Conservation (phyloP, 129 eudicot species). For the Heracleum sosnowskyi region DNA sequence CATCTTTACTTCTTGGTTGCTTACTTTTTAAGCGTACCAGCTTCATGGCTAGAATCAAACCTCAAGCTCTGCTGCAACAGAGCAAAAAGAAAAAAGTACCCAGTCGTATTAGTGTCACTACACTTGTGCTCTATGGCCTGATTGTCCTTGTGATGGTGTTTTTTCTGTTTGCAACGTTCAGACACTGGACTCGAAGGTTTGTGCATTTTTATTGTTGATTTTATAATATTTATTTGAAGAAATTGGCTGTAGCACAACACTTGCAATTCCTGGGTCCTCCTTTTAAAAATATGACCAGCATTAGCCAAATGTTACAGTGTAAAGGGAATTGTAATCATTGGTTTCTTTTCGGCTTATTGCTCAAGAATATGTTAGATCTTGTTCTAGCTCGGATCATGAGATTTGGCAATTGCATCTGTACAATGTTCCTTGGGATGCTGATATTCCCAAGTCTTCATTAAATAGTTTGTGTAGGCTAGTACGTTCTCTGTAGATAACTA, state of each 20-base stretch:
- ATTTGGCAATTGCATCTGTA: background rate
- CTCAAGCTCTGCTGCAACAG: conserved; percentile 92
- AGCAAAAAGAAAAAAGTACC: conserved; percentile 98
- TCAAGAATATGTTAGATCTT: background rate
- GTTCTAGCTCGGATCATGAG: background rate
- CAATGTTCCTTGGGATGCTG: background rate
- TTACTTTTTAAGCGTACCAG: background rate
- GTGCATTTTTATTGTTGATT: conserved; percentile 4
- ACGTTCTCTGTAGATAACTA: background rate
- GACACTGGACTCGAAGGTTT: conserved; percentile 83
- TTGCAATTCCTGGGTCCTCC: background rate
- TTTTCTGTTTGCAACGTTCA: conserved; percentile 64
- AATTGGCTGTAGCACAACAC: background rate
- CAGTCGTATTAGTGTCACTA: conserved; percentile 54
- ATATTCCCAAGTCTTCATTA: background rate
- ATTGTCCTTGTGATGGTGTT: conserved; percentile 60
- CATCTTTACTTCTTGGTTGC: background rate
- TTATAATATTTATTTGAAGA: background rate
- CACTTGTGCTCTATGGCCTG: conserved; percentile 51
- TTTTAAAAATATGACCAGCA: background rate
- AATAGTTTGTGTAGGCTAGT: background rate
- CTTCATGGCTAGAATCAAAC: conserved; percentile 83
- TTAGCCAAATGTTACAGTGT: background rate
- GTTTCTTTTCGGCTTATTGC: background rate
- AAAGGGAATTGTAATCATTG: background rate